Conservation (phyloP, 768 basidiomycete species). For the Amanita pallidorosea region DNA sequence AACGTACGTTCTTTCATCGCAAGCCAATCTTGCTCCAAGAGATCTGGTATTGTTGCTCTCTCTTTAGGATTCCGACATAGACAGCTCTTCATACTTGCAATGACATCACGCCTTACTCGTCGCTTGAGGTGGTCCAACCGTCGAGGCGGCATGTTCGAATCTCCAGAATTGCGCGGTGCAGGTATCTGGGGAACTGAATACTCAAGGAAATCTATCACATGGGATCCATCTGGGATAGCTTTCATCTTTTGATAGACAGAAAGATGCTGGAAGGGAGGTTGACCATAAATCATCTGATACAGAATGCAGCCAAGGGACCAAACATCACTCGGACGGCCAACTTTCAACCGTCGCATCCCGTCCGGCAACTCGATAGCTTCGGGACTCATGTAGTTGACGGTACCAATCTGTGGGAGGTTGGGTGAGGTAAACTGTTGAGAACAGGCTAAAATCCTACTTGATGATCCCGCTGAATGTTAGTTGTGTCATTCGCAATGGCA, state of each 20-base stretch:
- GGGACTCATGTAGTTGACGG: conserved; percentile 98
- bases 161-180: conserved; percentile 19
- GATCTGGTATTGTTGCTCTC: conserved; percentile 77
- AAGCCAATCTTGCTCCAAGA: conserved; percentile 77
- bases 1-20: conserved; percentile 47
- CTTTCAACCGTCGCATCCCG: conserved; percentile 83
- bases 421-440: neutral
- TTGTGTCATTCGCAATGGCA: conserved; percentile 96
- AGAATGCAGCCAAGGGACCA: conserved; percentile 98
- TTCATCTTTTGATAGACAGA: conserved; percentile 85
- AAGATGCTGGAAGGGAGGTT: conserved; percentile 84
- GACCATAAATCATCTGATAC: conserved; percentile 97
- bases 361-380: conserved; percentile 89
- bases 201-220: conserved; percentile 78
- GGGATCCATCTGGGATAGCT: conserved; percentile 72
- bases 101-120: conserved; percentile 65
- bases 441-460: conserved; percentile 41
- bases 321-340: conserved; percentile 91
- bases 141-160: conserved; percentile 32
- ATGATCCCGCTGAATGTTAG: conserved; percentile 94
- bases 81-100: conserved; percentile 76
- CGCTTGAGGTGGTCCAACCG: conserved; percentile 61
- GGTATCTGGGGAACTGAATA: conserved; percentile 45
- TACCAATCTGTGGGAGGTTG: conserved; percentile 60
- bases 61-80: conserved; percentile 71